phyloP scores from a whole-genome alignment of 2,329 filamentous ascomycete species.

The Arthrobotrys musiformis region DNA sequence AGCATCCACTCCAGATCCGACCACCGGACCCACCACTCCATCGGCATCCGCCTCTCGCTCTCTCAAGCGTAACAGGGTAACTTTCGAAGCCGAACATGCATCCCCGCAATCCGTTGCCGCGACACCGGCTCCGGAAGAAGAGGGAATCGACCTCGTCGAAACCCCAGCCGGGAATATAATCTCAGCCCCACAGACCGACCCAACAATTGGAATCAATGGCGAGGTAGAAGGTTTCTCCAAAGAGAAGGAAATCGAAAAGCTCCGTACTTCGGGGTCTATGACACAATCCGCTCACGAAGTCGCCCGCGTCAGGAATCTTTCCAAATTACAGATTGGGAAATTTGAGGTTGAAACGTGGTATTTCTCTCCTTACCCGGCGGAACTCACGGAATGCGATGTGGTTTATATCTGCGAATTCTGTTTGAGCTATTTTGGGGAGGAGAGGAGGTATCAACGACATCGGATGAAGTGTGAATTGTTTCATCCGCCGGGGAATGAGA shows the following conservation, averaged over 20 bases:
- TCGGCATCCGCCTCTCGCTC: conserved; percentile 41
- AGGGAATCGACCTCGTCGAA: conserved; percentile 53
- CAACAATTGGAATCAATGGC: conserved; percentile 39
- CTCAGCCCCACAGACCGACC: conserved; percentile 37
- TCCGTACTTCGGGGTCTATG: conserved; percentile 95
- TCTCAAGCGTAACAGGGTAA: conserved; percentile 55
- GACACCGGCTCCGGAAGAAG: conserved; percentile 45
- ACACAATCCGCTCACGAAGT: conserved; percentile 98
- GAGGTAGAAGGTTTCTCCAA: conserved; percentile 74
- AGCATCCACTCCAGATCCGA: conserved; percentile 57
- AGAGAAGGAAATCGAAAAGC: conserved; percentile 94
- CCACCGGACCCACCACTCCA: conserved; percentile 27
- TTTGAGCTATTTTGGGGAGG: conserved; percentile 85
- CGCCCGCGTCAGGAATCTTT: conserved; percentile 92
- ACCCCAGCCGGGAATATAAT: conserved; percentile 53
- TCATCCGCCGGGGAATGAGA: conserved; percentile 96
- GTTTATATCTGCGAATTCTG: conserved; percentile 99
- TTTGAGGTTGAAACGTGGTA: conserved; percentile 97
- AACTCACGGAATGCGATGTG: conserved; percentile 86
- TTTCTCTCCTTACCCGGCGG: conserved; percentile 94
- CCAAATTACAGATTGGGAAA: conserved; percentile 91
- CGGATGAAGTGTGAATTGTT: conserved; percentile 88
- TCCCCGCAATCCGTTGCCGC: conserved; percentile 52
- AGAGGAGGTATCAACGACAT: conserved; percentile 84
- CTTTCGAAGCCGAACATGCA: conserved; percentile 55